phyloP scores from a whole-genome alignment of 1,284 basidiomycete species.

The Ganoderma leucocontextum region DNA sequence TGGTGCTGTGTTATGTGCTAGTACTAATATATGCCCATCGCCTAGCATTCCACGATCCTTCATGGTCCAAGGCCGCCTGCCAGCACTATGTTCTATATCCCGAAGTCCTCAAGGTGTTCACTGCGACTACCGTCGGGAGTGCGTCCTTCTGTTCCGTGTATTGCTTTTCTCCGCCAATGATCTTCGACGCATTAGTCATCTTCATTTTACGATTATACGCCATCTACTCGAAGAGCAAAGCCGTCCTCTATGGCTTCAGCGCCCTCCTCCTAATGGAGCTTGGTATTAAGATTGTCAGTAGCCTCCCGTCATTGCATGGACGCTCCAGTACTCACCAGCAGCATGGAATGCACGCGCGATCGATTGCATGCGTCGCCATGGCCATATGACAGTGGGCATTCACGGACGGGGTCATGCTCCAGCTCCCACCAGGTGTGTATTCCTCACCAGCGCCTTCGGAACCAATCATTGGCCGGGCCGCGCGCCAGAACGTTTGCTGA shows the following conservation, averaged over 20 bases:
- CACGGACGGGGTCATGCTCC: conserved; percentile 36
- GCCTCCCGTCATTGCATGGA: background rate
- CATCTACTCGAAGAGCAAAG: conserved; percentile 34
- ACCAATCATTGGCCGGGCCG: background rate
- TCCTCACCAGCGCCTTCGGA: background rate
- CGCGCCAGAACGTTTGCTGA: conserved; percentile 1
- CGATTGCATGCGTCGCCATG: conserved; percentile 8
- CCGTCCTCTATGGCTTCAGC: conserved; percentile 30
- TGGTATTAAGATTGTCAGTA: conserved; percentile 34
- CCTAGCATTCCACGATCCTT: conserved; percentile 39
- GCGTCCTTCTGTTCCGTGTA: conserved; percentile 11
- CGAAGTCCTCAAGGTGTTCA: conserved; percentile 39
- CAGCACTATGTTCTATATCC: conserved; percentile 40
- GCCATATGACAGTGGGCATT: conserved; percentile 36
- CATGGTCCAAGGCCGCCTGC: conserved; percentile 36
- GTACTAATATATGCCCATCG: conserved; percentile 12
- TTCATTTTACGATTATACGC: conserved; percentile 38
- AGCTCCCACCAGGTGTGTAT: conserved; percentile 36
- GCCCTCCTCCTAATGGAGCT: conserved; percentile 30
- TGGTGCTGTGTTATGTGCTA: conserved; percentile 1
- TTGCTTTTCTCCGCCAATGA: background rate
- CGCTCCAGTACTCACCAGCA: background rate
- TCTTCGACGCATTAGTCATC: conserved; percentile 29
- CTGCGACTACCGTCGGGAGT: conserved; percentile 36
- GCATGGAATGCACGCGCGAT: conserved; percentile 7